Percentiles rank a stretch among this genome's conserved stretches.
These are phyloP conservation scores for Atalantia buxifolia DNA, from an alignment of 345 rosid genomes.

Conservation along the genomic window DNA sequence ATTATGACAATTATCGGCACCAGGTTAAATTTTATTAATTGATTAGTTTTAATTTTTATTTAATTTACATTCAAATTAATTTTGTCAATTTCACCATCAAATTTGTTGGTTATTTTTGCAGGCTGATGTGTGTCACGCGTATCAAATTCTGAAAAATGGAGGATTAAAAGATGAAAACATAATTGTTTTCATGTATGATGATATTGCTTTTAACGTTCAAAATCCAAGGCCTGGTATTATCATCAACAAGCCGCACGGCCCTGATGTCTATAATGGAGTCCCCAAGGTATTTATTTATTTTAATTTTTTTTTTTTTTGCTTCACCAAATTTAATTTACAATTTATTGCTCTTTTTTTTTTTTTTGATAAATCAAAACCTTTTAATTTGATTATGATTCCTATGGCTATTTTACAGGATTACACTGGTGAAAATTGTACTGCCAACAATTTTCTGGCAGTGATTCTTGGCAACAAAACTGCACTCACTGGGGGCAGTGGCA, in stretches of 20 bases:
- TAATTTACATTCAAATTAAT: not conserved
- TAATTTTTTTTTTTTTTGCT: not conserved
- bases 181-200: slow-evolving; percentile 80
- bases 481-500: slow-evolving; percentile 64
- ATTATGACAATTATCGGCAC: slow-evolving; percentile 57
- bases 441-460: slow-evolving; percentile 28
- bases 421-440: slow-evolving; percentile 35
- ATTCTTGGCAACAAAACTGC: slow-evolving; percentile 50
- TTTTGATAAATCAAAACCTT: too few species aligned
- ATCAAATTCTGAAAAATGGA: slow-evolving; percentile 48
- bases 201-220: slow-evolving; percentile 36
- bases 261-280: slow-evolving; percentile 59
- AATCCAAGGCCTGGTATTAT: slow-evolving; percentile 70
- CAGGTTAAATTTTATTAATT: slow-evolving; percentile 39
- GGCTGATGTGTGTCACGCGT: slow-evolving; percentile 82
- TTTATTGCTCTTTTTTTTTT: not conserved
- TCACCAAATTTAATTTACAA: not conserved
- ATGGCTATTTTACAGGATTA: slow-evolving; percentile 44
- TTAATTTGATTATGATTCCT: too few species aligned
- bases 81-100: not conserved
- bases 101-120: slow-evolving; percentile 13
- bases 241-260: slow-evolving; percentile 55
- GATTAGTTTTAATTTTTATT: not conserved
- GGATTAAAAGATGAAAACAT: slow-evolving; percentile 72
- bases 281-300: slow-evolving; percentile 40